phyloP scores from a whole-genome alignment of 2,329 filamentous ascomycete genomes.

The Elsinoe fawcettii region DNA sequence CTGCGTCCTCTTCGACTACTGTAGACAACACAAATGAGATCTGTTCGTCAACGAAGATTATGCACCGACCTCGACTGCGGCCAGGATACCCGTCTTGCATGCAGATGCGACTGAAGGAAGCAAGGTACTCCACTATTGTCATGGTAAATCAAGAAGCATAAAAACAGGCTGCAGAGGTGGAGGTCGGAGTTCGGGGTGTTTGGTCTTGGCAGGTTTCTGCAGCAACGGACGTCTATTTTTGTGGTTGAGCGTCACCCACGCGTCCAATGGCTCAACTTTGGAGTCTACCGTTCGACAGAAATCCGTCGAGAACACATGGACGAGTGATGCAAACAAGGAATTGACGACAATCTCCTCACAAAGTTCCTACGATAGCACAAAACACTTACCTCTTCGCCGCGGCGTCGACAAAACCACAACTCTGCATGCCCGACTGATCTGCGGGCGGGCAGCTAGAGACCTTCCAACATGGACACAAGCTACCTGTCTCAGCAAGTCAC shows the following conservation, averaged over 20 bases:
- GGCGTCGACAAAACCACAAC: neutral
- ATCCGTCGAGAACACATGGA: slow-evolving; percentile 2
- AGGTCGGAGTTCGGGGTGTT: neutral
- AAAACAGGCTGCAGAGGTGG: neutral
- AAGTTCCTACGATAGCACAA: neutral
- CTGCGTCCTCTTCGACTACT: slow-evolving; percentile 46
- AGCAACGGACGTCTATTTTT: slow-evolving; percentile 10
- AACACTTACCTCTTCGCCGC: neutral
- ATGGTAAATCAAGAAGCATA: slow-evolving; percentile 7
- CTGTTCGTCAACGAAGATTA: neutral
- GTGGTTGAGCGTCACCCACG: slow-evolving; percentile 11
- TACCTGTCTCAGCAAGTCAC: slow-evolving; percentile 94
- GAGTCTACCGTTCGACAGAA: slow-evolving; percentile 13
- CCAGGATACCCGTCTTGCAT: slow-evolving; percentile 2
- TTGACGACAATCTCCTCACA: neutral
- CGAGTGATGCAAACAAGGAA: slow-evolving; percentile 8
- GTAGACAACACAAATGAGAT: slow-evolving; percentile 31
- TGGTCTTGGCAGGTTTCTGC: neutral
- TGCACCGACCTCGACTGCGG: neutral
- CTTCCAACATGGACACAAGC: slow-evolving; percentile 67
- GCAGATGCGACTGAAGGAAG: neutral
- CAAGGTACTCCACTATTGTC: slow-evolving; percentile 8
- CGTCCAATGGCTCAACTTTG: slow-evolving; percentile 1
- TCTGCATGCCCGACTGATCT: slow-evolving; percentile 12
- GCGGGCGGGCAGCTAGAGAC: slow-evolving; percentile 26